Percentiles rank a stretch among this genome's conserved stretches.
These are phyloP conservation scores for Podaxis sp. DNA, from an alignment of 768 basidiomycete species.

Conservation along the genomic window DNA sequence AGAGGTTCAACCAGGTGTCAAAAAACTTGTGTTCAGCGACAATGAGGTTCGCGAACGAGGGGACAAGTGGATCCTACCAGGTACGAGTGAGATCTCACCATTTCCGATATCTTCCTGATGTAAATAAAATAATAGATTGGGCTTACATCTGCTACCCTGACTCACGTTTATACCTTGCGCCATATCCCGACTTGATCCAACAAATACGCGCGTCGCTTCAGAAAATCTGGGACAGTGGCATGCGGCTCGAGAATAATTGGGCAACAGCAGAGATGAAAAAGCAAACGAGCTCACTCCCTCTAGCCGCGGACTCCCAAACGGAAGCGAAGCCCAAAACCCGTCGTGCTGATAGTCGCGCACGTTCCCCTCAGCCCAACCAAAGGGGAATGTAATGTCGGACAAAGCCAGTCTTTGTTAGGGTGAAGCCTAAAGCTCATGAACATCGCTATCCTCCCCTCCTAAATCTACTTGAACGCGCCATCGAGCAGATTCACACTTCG, in stretches of 20 bases:
- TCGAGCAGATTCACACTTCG: too few species aligned
- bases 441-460: too few species aligned
- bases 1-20: neutral
- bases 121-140: neutral
- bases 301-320: neutral
- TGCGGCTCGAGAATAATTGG: constrained; percentile 3
- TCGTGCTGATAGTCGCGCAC: neutral
- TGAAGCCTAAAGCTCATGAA: too few species aligned
- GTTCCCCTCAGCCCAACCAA: neutral
- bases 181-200: neutral
- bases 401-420: neutral
- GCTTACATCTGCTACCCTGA: constrained; percentile 9
- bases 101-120: neutral
- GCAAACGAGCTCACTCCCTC: neutral
- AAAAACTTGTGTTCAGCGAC: neutral
- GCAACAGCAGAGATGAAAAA: constrained; percentile 5
- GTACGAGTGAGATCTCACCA: neutral
- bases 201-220: neutral
- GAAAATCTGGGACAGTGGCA: constrained; percentile 5
- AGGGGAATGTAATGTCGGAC: neutral
- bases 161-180: neutral
- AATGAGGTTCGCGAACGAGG: neutral
- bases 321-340: neutral
- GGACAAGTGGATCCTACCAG: constrained; percentile 9
- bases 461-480: too few species aligned